A percentile compares a stretch with the other conserved stretches of the same genome.
Evolutionary conservation across 1,139 yeast species (phyloP).

Genomic region (Williopsis jadinii): DNA sequence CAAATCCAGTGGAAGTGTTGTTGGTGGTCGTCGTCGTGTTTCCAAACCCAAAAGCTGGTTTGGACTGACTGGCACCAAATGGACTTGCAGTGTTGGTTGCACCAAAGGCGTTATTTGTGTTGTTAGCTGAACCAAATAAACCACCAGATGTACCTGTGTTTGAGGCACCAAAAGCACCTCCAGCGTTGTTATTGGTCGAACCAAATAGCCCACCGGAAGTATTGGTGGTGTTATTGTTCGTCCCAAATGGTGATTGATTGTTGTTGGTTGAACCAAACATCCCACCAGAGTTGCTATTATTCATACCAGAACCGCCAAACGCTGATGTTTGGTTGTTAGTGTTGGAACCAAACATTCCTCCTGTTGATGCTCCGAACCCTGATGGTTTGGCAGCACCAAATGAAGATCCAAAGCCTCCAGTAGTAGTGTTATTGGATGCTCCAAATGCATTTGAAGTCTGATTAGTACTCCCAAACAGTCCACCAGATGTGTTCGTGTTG

Average conservation of each 20-base stretch:
- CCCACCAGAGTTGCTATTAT: conserved; percentile 3
- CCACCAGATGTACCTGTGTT: conserved; percentile 6
- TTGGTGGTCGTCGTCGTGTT: conserved; percentile 7
- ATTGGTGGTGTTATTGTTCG: conserved; percentile 7
- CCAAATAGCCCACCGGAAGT: conserved; percentile 8
- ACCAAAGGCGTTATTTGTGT: conserved; percentile 6
- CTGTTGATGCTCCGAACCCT: conserved; percentile 16
- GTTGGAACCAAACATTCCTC: conserved; percentile 12
- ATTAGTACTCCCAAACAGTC: conserved; percentile 5
- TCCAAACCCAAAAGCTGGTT: conserved; percentile 15
- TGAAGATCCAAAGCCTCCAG: conserved; percentile 11
- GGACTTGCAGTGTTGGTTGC: conserved; percentile 13
- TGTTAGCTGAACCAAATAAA: conserved; percentile 8
- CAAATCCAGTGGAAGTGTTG: conserved; percentile 5
- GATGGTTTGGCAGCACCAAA: conserved; percentile 18
- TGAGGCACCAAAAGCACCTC: conserved; percentile 25
- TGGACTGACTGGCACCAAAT: conserved; percentile 22
- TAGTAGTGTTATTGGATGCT: conserved; percentile 16
- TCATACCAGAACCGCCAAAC: conserved; percentile 8
- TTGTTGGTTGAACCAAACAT: background rate
- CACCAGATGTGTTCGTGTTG: conserved; percentile 3
- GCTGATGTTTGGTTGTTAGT: conserved; percentile 15
- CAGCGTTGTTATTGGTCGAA: conserved; percentile 6
- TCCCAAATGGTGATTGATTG: conserved; percentile 21
- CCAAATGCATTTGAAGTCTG: conserved; percentile 23